phyloP scores from a whole-genome alignment of 2,329 filamentous ascomycete species.

The Aspergillus aculeatinus region DNA sequence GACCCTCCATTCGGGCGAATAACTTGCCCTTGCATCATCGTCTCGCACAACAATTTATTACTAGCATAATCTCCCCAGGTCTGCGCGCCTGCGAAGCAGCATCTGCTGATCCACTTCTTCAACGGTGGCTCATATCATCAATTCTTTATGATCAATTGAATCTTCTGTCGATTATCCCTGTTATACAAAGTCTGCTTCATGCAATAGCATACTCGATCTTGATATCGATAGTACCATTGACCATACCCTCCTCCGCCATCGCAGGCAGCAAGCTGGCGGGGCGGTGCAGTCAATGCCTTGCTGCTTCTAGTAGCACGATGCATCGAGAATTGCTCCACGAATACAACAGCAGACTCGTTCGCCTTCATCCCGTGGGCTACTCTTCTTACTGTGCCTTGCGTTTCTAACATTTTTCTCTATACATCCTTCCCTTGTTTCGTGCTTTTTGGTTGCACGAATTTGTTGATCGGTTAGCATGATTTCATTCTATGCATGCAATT shows the following conservation, averaged over 20 bases:
- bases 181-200: neutral
- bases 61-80: slow-evolving; percentile 1
- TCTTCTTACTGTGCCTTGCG: slow-evolving; percentile 25
- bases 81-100: slow-evolving; percentile 5
- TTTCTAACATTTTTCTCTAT: slow-evolving; percentile 22
- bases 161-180: neutral
- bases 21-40: slow-evolving; percentile 20
- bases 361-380: slow-evolving; percentile 16
- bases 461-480: slow-evolving; percentile 12
- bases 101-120: slow-evolving; percentile 11
- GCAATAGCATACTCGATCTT: neutral
- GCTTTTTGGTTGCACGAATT: slow-evolving; percentile 4
- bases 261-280: slow-evolving; percentile 19
- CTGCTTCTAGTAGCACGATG: slow-evolving; percentile 33
- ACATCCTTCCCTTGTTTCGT: neutral
- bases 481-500: slow-evolving; percentile 3
- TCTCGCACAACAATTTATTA: slow-evolving; percentile 7
- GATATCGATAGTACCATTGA: neutral
- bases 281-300: slow-evolving; percentile 22
- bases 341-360: slow-evolving; percentile 26
- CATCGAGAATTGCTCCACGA: slow-evolving; percentile 24
- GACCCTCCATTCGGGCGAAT: slow-evolving; percentile 13
- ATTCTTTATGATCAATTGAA: neutral
- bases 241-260: slow-evolving; percentile 10
- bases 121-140: neutral